Evolutionary conservation across 441 rosid species (phyloP).

Genomic region (Euphorbia corollata): DNA sequence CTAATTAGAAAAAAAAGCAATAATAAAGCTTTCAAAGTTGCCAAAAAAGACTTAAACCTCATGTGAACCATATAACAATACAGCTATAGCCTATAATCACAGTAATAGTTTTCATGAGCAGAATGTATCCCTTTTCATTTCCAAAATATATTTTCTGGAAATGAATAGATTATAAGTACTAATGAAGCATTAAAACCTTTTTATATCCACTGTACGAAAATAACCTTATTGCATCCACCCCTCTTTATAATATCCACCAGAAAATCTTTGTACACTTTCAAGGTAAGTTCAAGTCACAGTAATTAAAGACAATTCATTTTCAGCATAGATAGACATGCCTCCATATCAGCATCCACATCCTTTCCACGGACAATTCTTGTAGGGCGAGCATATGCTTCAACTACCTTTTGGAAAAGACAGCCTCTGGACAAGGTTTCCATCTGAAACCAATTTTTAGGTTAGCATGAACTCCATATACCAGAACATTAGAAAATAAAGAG

Average conservation of each 20-base stretch:
- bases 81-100: no score
- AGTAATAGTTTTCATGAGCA: neutral
- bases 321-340: conserved; percentile 37
- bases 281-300: neutral
- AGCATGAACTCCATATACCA: conserved; percentile 8
- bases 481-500: neutral
- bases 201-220: no score
- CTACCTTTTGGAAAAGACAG: conserved; percentile 56
- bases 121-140: neutral
- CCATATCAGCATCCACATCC: conserved; percentile 46
- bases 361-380: conserved; percentile 93
- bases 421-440: conserved; percentile 67
- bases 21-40: neutral
- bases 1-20: neutral
- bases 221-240: neutral
- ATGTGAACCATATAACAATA: no score
- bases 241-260: neutral
- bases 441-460: conserved; percentile 35
- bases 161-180: no score
- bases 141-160: no score
- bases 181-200: no score
- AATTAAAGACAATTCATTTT: neutral
- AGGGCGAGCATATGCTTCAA: conserved; percentile 96
- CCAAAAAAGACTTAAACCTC: no score
- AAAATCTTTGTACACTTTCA: neutral